These are phyloP conservation scores for Petasospora rhodanensis DNA, from an alignment of 1,139 yeast species.

Conservation along the genomic window DNA sequence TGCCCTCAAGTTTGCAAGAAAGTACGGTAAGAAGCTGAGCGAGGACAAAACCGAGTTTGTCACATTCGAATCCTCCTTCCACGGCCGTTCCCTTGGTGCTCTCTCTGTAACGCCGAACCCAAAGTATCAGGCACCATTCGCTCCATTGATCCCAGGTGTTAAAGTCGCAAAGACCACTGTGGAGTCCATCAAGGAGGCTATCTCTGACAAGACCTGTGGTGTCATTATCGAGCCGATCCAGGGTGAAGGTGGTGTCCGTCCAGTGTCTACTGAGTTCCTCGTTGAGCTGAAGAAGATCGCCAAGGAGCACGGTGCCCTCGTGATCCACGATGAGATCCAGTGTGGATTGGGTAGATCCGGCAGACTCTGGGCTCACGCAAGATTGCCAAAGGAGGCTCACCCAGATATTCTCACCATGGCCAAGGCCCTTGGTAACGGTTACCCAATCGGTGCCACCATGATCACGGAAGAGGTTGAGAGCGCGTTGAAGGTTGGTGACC, in stretches of 20 bases:
- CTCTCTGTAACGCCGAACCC: conserved; percentile 87
- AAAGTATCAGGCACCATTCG: conserved; percentile 86
- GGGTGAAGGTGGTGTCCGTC: conserved; percentile 94
- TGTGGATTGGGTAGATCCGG: conserved; percentile 96
- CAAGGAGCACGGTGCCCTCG: conserved; percentile 61
- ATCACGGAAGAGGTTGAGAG: conserved; percentile 74
- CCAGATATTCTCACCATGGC: conserved; percentile 95
- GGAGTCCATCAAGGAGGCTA: conserved; percentile 50
- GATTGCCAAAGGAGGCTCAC: conserved; percentile 69
- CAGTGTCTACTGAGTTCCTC: conserved; percentile 60
- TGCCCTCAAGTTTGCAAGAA: conserved; percentile 92
- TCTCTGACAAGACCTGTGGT: conserved; percentile 78
- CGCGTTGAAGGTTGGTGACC: conserved; percentile 82
- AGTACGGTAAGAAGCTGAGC: conserved; percentile 57
- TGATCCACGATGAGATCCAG: conserved; percentile 94
- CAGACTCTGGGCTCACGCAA: conserved; percentile 85
- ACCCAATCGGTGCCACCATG: conserved; percentile 93
- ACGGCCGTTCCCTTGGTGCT: conserved; percentile 94
- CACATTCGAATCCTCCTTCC: conserved; percentile 86
- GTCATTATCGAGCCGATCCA: conserved; percentile 95
- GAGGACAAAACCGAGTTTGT: conserved; percentile 68
- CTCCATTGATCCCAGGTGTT: conserved; percentile 86
- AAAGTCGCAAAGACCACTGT: conserved; percentile 55
- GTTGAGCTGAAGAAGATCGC: conserved; percentile 64
- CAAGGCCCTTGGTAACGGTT: conserved; percentile 96